Evolutionary conservation across 768 basidiomycete species (phyloP).

Genomic region (Leccinum variicolor): DNA sequence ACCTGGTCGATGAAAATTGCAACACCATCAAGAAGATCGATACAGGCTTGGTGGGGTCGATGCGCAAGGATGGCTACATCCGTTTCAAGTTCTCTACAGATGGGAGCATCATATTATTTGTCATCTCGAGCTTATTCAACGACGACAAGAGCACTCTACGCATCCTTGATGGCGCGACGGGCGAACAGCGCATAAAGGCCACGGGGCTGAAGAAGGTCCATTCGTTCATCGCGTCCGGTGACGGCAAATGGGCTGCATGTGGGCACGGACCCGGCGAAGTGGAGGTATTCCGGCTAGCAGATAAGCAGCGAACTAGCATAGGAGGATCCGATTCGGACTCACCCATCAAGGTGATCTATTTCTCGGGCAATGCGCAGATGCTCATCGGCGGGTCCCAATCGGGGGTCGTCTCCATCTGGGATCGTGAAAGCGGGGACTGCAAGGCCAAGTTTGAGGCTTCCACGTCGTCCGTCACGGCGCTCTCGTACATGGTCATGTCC

Average conservation of each 20-base stretch:
- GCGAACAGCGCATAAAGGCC: constrained; percentile 5
- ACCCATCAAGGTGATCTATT: constrained; percentile 5
- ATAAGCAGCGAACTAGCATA: not conserved
- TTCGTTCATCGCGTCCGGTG: not conserved
- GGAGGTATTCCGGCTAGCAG: constrained; percentile 1
- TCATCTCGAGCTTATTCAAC: not conserved
- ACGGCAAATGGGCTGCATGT: constrained; percentile 10
- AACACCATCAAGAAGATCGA: constrained; percentile 9
- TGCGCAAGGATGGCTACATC: not conserved
- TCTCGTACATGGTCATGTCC: too few species aligned
- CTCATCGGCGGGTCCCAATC: constrained; percentile 18
- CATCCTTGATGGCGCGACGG: constrained; percentile 9
- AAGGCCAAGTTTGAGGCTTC: too few species aligned
- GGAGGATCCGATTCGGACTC: not conserved
- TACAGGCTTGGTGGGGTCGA: not conserved
- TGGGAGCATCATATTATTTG: constrained; percentile 6
- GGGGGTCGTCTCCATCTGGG: constrained; percentile 19
- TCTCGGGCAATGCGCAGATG: constrained; percentile 13
- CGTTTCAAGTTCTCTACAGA: too few species aligned
- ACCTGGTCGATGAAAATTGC: constrained; percentile 4
- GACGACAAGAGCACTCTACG: constrained; percentile 9
- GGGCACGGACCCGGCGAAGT: not conserved
- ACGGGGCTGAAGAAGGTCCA: constrained; percentile 7
- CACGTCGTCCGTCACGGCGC: too few species aligned
- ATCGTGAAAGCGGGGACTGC: constrained; percentile 11